Percentiles rank a stretch among this genome's conserved stretches.
Evolutionary conservation across 164 flowering plant species (phyloP).

Genomic region (Magnolia sinica): DNA sequence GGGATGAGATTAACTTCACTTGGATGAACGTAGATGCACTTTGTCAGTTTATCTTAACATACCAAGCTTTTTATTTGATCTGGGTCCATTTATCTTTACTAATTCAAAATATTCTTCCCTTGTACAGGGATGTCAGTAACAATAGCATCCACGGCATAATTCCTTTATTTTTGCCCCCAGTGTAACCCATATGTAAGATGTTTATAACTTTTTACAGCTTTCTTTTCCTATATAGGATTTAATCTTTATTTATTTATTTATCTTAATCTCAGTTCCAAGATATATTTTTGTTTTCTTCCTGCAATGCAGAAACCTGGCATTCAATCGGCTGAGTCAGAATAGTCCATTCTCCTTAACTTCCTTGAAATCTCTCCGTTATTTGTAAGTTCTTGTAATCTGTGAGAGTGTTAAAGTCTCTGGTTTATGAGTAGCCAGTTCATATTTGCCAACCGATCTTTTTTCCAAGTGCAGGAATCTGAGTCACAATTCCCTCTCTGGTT

Average conservation of each 20-base stretch:
- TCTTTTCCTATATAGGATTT: not conserved
- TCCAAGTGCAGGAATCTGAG: constrained; percentile 64
- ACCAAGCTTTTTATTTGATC: too few relatives aligned
- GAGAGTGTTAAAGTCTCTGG: not conserved
- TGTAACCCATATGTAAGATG: constrained; percentile 60
- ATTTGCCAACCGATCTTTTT: not conserved
- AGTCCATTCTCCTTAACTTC: constrained; percentile 48
- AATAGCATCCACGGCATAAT: constrained; percentile 62
- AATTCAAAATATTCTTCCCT: too few relatives aligned
- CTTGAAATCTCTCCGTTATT: constrained; percentile 47
- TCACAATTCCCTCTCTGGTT: constrained; percentile 68
- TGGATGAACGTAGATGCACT: too few relatives aligned
- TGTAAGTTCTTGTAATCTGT: constrained; percentile 45
- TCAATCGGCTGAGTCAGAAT: constrained; percentile 48
- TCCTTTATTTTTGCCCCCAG: constrained; percentile 57
- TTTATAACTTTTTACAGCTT: not conserved
- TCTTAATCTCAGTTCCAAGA: not conserved
- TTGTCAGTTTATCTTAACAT: too few relatives aligned
- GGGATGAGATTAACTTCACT: too few relatives aligned
- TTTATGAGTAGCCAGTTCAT: not conserved
- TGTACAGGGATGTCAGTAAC: constrained; percentile 62
- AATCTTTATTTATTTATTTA: not conserved
- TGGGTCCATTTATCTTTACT: too few relatives aligned
- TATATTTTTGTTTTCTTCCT: not conserved
- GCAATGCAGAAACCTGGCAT: constrained; percentile 63